Evolutionary conservation across 192 early-diverging fungal genomes (phyloP).

Genomic region (Paraglomus occultum): DNA sequence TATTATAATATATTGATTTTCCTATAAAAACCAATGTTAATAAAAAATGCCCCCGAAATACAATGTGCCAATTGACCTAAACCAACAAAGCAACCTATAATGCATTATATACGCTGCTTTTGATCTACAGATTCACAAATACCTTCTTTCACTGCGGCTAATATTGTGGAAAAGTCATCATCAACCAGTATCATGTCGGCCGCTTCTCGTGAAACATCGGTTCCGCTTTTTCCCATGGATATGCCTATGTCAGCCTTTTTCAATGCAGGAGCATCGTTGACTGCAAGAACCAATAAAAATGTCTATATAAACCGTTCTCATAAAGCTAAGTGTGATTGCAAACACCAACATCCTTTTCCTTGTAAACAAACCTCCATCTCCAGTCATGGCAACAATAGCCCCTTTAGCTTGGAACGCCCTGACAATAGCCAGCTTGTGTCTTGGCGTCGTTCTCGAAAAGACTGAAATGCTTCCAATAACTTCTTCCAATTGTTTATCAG

Average conservation of each 20-base stretch:
- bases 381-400: slow-evolving; percentile 92
- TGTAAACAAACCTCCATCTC: slow-evolving; percentile 63
- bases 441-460: slow-evolving; percentile 79
- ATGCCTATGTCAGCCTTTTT: slow-evolving; percentile 94
- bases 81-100: background rate
- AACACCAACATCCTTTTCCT: too few species aligned
- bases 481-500: slow-evolving; percentile 59
- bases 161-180: slow-evolving; percentile 92
- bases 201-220: slow-evolving; percentile 95
- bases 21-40: slow-evolving; percentile 41
- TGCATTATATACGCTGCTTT: background rate
- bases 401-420: slow-evolving; percentile 83
- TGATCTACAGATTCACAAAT: background rate
- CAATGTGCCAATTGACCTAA: too few species aligned
- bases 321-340: too few species aligned
- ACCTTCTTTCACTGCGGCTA: slow-evolving; percentile 95
- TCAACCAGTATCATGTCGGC: slow-evolving; percentile 97
- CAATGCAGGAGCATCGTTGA: slow-evolving; percentile 95
- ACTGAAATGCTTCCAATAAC: slow-evolving; percentile 62
- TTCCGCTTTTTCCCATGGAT: slow-evolving; percentile 93
- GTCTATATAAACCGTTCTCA: background rate
- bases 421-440: slow-evolving; percentile 93
- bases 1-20: slow-evolving; percentile 97
- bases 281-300: slow-evolving; percentile 31
- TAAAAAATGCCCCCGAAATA: background rate